Evolutionary conservation across 495 filamentous ascomycete genomes (phyloP).

Genomic region (Xylaria venustula): DNA sequence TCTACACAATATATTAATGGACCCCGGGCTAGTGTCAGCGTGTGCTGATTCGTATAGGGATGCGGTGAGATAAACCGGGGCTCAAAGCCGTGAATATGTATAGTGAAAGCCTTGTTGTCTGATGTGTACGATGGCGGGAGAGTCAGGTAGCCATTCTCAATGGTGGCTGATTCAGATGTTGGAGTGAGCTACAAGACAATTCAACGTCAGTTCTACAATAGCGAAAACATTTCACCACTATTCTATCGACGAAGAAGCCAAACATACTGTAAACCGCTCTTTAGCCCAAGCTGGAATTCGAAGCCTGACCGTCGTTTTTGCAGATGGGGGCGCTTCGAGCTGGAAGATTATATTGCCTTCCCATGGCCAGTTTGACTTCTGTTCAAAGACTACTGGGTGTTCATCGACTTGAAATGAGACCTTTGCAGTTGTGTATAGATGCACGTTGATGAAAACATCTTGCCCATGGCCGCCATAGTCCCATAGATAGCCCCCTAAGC

Average conservation of each 20-base stretch:
- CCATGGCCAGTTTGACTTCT: conserved; percentile 57
- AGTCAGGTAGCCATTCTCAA: conserved; percentile 49
- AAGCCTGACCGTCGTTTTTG: conserved; percentile 38
- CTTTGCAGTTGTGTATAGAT: conserved; percentile 51
- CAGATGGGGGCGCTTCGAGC: conserved; percentile 29
- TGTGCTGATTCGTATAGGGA: conserved; percentile 51
- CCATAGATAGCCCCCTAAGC: conserved; percentile 56
- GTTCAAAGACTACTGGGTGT: conserved; percentile 38
- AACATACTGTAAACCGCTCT: conserved; percentile 37
- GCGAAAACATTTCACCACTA: neutral
- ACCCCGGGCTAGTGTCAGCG: conserved; percentile 50
- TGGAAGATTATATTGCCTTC: conserved; percentile 49
- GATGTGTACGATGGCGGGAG: conserved; percentile 38
- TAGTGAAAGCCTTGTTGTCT: conserved; percentile 27
- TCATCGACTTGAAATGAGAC: conserved; percentile 39
- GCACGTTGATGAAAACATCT: conserved; percentile 44
- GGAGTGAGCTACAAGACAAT: conserved; percentile 24
- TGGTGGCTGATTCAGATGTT: conserved; percentile 25
- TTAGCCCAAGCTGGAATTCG: conserved; percentile 54
- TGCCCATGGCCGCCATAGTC: conserved; percentile 30
- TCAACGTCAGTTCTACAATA: neutral
- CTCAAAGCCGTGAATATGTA: conserved; percentile 35
- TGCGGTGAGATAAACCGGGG: conserved; percentile 50
- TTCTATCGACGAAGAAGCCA: neutral
- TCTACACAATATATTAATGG: conserved; percentile 60